phyloP scores from a whole-genome alignment of 1,284 basidiomycete species.

The Athelia sp. region DNA sequence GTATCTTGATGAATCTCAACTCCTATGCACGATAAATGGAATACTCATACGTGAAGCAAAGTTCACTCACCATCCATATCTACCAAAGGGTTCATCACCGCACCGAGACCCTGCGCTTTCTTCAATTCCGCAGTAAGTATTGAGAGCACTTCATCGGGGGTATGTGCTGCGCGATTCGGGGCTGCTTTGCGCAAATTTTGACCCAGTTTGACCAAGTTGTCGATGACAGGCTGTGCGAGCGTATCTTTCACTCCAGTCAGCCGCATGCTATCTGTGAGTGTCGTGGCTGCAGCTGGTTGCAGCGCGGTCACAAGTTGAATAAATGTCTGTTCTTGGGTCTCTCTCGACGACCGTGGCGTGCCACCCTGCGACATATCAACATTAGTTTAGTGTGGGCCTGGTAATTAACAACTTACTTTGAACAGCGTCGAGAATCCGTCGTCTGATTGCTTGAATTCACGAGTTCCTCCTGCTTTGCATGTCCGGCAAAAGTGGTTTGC shows the following conservation, averaged over 20 bases:
- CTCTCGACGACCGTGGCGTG: slow-evolving; percentile 5
- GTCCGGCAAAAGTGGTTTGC: slow-evolving; percentile 24
- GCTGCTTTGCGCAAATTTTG: neutral
- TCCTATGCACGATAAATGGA: neutral
- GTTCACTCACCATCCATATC: neutral
- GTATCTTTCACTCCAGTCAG: slow-evolving; percentile 6
- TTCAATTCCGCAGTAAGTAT: neutral
- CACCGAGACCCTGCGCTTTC: neutral
- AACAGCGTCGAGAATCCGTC: slow-evolving; percentile 16
- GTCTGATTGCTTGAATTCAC: slow-evolving; percentile 15
- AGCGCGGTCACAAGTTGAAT: slow-evolving; percentile 7
- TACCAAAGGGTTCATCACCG: neutral
- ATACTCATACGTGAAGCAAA: too few species aligned
- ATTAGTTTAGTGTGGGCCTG: neutral
- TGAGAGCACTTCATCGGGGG: neutral
- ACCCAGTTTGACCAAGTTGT: neutral
- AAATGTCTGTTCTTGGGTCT: slow-evolving; percentile 10
- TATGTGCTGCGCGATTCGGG: neutral
- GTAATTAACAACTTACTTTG: slow-evolving; percentile 9
- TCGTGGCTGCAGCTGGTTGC: slow-evolving; percentile 7
- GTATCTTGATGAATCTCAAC: slow-evolving; percentile 14
- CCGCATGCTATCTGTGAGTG: slow-evolving; percentile 7
- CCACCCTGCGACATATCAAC: slow-evolving; percentile 3
- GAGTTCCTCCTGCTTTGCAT: slow-evolving; percentile 22
- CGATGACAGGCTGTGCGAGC: neutral